Evolutionary conservation across 2,329 filamentous ascomycete genomes (phyloP).

Genomic region (Fusarium secorum): DNA sequence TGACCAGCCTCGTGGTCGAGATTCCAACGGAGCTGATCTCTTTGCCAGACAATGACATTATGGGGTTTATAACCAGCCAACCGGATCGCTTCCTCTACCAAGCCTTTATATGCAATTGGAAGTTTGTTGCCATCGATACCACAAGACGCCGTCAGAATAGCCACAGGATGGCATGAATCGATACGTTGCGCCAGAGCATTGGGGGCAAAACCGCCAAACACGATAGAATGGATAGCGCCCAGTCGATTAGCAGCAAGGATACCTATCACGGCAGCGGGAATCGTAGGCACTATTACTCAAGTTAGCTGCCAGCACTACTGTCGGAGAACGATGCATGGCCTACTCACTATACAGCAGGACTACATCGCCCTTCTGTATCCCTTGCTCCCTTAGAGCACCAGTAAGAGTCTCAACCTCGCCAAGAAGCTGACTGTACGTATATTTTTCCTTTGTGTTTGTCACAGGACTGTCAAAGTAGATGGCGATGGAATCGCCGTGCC

Average conservation of each 20-base stretch:
- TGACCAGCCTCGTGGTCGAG: conserved; percentile 74
- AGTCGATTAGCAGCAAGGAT: conserved; percentile 83
- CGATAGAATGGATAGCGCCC: conserved; percentile 88
- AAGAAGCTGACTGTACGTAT: conserved; percentile 79
- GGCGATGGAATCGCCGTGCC: conserved; percentile 76
- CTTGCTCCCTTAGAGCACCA: conserved; percentile 81
- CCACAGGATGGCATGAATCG: conserved; percentile 77
- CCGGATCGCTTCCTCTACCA: conserved; percentile 76
- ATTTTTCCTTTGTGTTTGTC: conserved; percentile 72
- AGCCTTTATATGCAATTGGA: conserved; percentile 76
- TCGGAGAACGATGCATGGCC: not conserved
- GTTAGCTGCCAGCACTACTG: not conserved
- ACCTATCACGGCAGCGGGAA: conserved; percentile 85
- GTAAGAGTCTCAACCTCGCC: conserved; percentile 83
- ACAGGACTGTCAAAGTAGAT: conserved; percentile 92
- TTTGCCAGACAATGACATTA: conserved; percentile 83
- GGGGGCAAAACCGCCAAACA: conserved; percentile 91
- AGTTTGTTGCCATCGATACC: conserved; percentile 89
- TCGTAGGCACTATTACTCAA: conserved; percentile 84
- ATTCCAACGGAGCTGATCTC: conserved; percentile 78
- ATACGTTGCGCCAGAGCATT: conserved; percentile 86
- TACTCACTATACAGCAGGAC: conserved; percentile 87
- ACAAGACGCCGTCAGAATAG: conserved; percentile 87
- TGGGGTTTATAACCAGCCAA: conserved; percentile 75
- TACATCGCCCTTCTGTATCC: conserved; percentile 83